Evolutionary conservation across 108 stramenopile species (phyloP).

Genomic region (Nitzschia inconspicua): DNA sequence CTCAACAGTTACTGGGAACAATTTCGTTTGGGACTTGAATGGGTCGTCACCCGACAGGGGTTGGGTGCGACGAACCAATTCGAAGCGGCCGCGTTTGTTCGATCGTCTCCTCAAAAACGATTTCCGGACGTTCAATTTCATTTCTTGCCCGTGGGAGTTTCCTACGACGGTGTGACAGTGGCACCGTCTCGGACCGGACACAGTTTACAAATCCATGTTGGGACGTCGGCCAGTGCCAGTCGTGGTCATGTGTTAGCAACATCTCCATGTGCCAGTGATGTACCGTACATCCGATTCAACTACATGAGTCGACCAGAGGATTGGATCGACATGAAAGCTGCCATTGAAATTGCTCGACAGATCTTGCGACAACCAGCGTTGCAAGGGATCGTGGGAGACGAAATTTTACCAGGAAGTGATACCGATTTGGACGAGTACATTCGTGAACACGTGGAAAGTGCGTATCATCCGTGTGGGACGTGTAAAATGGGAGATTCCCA

Average conservation of each 20-base stretch:
- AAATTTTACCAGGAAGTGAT: too few relatives aligned
- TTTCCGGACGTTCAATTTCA: slow-evolving; percentile 30
- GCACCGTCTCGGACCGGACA: slow-evolving; percentile 6
- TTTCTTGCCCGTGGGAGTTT: too few relatives aligned
- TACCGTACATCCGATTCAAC: too few relatives aligned
- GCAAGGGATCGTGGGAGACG: too few relatives aligned
- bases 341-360: slow-evolving; percentile 3
- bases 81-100: slow-evolving; percentile 26
- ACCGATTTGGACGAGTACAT: slow-evolving; percentile 20
- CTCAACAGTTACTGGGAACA: slow-evolving; percentile 5
- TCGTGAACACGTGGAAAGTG: slow-evolving; percentile 11
- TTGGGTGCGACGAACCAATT: slow-evolving; percentile 32
- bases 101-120: background rate
- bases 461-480: slow-evolving; percentile 27
- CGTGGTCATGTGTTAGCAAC: slow-evolving; percentile 9
- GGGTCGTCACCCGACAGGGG: slow-evolving; percentile 20
- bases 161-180: slow-evolving; percentile 14
- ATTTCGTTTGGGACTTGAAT: slow-evolving; percentile 16
- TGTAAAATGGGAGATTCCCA: slow-evolving; percentile 24
- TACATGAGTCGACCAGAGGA: too few relatives aligned
- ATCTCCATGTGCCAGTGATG: too few relatives aligned
- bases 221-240: background rate
- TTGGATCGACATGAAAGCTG: slow-evolving; percentile 7
- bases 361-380: too few relatives aligned
- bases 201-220: too few relatives aligned